Conservation (phyloP, 805 yeast genomes). For the Candida dendrica region DNA sequence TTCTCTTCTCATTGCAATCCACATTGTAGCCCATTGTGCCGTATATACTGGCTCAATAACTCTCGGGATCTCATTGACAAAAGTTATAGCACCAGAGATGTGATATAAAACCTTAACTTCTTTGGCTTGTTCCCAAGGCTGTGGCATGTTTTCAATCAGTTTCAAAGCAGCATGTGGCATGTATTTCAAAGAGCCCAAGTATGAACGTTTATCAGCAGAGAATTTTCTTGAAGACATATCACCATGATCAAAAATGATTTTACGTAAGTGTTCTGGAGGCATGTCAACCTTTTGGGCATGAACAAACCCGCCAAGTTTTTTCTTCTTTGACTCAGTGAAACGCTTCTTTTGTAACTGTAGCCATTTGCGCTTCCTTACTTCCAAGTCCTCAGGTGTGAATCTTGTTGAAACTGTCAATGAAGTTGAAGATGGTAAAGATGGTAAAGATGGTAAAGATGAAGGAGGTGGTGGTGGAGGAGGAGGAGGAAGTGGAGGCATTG, state of each 20-base stretch:
- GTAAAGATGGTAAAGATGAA: slow-evolving; percentile 20
- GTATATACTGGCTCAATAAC: slow-evolving; percentile 86
- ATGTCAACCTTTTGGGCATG: slow-evolving; percentile 65
- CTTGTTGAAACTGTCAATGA: slow-evolving; percentile 12
- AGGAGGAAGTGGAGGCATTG: slow-evolving; percentile 14
- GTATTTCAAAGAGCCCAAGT: slow-evolving; percentile 84
- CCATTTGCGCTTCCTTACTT: slow-evolving; percentile 51
- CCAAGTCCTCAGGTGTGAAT: slow-evolving; percentile 24
- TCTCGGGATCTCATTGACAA: slow-evolving; percentile 86
- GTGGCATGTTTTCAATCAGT: slow-evolving; percentile 92
- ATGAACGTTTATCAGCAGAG: slow-evolving; percentile 78
- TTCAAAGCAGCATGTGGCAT: slow-evolving; percentile 94
- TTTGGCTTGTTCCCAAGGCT: slow-evolving; percentile 90
- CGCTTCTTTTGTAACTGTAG: slow-evolving; percentile 52
- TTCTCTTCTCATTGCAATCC: slow-evolving; percentile 91
- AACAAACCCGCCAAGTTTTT: slow-evolving; percentile 36
- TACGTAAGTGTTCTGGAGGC: slow-evolving; percentile 92
- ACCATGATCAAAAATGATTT: slow-evolving; percentile 75
- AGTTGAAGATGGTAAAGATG: slow-evolving; percentile 22
- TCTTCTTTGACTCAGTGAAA: slow-evolving; percentile 29
- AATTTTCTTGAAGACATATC: slow-evolving; percentile 76
- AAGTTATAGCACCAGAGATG: slow-evolving; percentile 87
- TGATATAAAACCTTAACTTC: slow-evolving; percentile 89
- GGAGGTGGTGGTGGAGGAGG: slow-evolving; percentile 25
- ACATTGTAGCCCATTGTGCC: slow-evolving; percentile 94